Evolutionary conservation across 495 filamentous ascomycete genomes (phyloP).

Genomic region (Penicillium odoratum): DNA sequence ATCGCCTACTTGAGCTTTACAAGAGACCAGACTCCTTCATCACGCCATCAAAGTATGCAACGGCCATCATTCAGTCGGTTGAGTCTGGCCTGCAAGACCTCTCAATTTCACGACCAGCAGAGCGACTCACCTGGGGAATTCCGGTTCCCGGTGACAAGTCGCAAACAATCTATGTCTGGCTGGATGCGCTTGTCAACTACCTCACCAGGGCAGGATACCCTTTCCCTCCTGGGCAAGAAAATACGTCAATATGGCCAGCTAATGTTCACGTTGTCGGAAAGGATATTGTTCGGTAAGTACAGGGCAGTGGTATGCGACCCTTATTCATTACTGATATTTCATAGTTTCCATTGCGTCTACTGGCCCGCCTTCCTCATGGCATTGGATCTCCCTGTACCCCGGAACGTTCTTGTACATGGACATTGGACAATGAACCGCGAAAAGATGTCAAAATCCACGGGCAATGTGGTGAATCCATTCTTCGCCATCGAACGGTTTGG

Average conservation of each 20-base stretch:
- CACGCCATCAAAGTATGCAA: conserved; percentile 63
- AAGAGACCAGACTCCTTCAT: conserved; percentile 69
- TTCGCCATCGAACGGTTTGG: conserved; percentile 89
- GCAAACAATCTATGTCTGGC: conserved; percentile 98
- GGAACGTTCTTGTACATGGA: conserved; percentile 79
- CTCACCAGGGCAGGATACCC: conserved; percentile 86
- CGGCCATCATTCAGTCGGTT: conserved; percentile 67
- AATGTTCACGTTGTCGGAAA: conserved; percentile 93
- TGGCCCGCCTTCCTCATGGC: conserved; percentile 97
- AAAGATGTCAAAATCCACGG: conserved; percentile 95
- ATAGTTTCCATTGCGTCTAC: conserved; percentile 89
- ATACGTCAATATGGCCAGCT: conserved; percentile 76
- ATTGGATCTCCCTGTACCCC: conserved; percentile 78
- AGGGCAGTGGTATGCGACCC: conserved; percentile 7
- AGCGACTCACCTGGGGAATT: conserved; percentile 86
- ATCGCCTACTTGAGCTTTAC: conserved; percentile 77
- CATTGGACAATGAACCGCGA: conserved; percentile 89
- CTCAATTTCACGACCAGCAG: conserved; percentile 79
- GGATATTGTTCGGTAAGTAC: conserved; percentile 74
- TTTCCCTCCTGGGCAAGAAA: conserved; percentile 64
- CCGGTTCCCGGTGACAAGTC: conserved; percentile 77
- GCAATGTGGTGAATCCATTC: conserved; percentile 94
- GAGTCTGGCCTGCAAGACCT: conserved; percentile 74
- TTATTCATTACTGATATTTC: conserved; percentile 17
- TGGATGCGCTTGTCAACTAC: conserved; percentile 95